Percentiles rank a stretch among this genome's conserved stretches.
Evolutionary conservation across 805 yeast species (phyloP).

Genomic region (Pichia kluyveri): DNA sequence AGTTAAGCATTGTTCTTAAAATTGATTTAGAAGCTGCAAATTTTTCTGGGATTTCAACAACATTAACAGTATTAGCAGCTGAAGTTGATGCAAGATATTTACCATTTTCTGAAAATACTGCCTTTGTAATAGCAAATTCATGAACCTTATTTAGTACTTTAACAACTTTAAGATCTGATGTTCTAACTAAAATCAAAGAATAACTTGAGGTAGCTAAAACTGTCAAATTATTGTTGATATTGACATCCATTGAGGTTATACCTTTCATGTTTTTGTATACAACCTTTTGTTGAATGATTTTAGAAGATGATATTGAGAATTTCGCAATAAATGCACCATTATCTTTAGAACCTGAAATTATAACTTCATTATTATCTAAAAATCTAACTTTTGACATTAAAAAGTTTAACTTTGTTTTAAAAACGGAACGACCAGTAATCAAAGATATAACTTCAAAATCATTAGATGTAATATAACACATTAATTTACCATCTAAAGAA

Average conservation of each 20-base stretch:
- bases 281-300: slow-evolving; percentile 32
- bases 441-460: slow-evolving; percentile 45
- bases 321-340: slow-evolving; percentile 38
- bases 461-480: slow-evolving; percentile 53
- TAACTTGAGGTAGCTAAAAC: slow-evolving; percentile 60
- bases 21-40: slow-evolving; percentile 33
- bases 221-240: slow-evolving; percentile 29
- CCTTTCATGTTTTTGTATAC: slow-evolving; percentile 44
- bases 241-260: slow-evolving; percentile 44
- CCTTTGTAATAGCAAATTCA: slow-evolving; percentile 66
- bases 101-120: slow-evolving; percentile 63
- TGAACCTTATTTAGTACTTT: slow-evolving; percentile 56
- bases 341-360: slow-evolving; percentile 36
- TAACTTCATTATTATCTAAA: slow-evolving; percentile 25
- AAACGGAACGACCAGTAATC: slow-evolving; percentile 33
- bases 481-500: slow-evolving; percentile 55
- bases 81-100: slow-evolving; percentile 60
- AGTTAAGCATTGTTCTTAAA: slow-evolving; percentile 19
- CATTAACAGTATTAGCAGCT: slow-evolving; percentile 65
- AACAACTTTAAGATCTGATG: slow-evolving; percentile 41
- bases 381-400: slow-evolving; percentile 25
- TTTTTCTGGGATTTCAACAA: slow-evolving; percentile 49
- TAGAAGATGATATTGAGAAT: slow-evolving; percentile 34
- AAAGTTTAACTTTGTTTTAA: slow-evolving; percentile 19
- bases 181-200: slow-evolving; percentile 49